A percentile compares a stretch with the other conserved stretches of the same genome.
Conservation (phyloP, 805 yeast species). For the Candida manassasensis region DNA sequence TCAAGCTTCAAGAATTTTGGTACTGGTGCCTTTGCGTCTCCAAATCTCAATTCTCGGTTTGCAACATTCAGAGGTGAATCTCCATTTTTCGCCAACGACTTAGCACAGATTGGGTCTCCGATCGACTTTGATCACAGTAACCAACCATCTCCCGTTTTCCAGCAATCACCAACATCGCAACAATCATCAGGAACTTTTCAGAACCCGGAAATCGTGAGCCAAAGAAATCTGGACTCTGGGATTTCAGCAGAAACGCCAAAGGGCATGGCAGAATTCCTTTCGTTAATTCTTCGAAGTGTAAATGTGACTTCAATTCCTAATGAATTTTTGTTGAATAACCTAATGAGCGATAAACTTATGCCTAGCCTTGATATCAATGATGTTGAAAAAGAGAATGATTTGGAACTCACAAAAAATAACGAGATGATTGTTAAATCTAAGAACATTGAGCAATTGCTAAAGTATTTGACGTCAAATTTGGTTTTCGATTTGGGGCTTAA, state of each 20-base stretch:
- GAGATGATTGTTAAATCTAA: slow-evolving; percentile 27
- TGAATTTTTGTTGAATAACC: slow-evolving; percentile 36
- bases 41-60: slow-evolving; percentile 11
- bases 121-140: slow-evolving; percentile 11
- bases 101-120: slow-evolving; percentile 14
- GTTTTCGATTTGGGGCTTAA: slow-evolving; percentile 33
- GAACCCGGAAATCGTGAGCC: neutral
- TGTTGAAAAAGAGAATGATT: slow-evolving; percentile 33
- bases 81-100: slow-evolving; percentile 14
- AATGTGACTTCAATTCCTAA: slow-evolving; percentile 62
- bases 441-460: slow-evolving; percentile 29
- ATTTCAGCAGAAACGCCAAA: neutral
- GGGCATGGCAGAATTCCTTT: slow-evolving; percentile 50
- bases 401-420: slow-evolving; percentile 22
- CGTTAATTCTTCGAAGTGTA: slow-evolving; percentile 61
- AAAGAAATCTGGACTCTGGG: neutral
- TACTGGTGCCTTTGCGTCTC: slow-evolving; percentile 16
- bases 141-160: too few relatives aligned
- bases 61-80: slow-evolving; percentile 14
- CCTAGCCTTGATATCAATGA: slow-evolving; percentile 29
- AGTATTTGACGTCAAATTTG: slow-evolving; percentile 39
- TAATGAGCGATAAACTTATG: slow-evolving; percentile 9
- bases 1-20: slow-evolving; percentile 7
- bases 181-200: neutral
- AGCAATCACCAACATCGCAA: slow-evolving; percentile 3